These are phyloP conservation scores for Barnettozyma salicaria DNA, from an alignment of 805 yeast genomes.

Conservation along the genomic window DNA sequence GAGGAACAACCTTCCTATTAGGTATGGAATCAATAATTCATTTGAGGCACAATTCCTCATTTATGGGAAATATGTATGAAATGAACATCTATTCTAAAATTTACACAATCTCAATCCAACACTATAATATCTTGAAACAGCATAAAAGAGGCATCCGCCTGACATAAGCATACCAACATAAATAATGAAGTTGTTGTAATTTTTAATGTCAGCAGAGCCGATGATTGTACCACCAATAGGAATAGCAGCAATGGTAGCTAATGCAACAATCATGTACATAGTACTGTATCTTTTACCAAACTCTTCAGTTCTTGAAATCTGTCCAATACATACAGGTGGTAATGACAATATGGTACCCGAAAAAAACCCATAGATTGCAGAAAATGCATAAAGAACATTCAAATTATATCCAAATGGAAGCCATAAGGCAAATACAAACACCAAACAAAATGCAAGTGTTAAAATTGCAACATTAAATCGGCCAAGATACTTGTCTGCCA, in stretches of 20 bases:
- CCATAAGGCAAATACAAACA: slow-evolving; percentile 36
- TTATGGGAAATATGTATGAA: too few species aligned
- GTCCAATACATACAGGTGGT: slow-evolving; percentile 55
- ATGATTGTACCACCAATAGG: slow-evolving; percentile 47
- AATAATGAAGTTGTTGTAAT: slow-evolving; percentile 39
- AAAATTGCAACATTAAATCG: slow-evolving; percentile 46
- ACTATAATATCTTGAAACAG: slow-evolving; percentile 34
- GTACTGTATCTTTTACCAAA: slow-evolving; percentile 54
- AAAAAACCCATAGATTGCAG: slow-evolving; percentile 47
- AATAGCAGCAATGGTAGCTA: slow-evolving; percentile 41
- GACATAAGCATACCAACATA: slow-evolving; percentile 38
- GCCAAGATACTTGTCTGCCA: slow-evolving; percentile 42
- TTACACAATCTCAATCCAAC: slow-evolving; percentile 38
- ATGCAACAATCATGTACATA: slow-evolving; percentile 51
- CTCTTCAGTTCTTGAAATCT: slow-evolving; percentile 47
- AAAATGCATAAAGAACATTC: slow-evolving; percentile 37
- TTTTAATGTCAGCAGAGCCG: slow-evolving; percentile 26
- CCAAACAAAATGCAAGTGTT: slow-evolving; percentile 29
- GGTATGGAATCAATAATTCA: too few species aligned
- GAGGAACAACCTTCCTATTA: too few species aligned
- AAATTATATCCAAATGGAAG: slow-evolving; percentile 34
- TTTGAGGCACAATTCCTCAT: too few species aligned
- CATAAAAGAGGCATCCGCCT: slow-evolving; percentile 34
- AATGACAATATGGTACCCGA: slow-evolving; percentile 52
- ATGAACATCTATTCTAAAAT: too few species aligned